These are phyloP conservation scores for Botrytis sinoallii DNA, from an alignment of 2,329 filamentous ascomycete species.

Conservation along the genomic window DNA sequence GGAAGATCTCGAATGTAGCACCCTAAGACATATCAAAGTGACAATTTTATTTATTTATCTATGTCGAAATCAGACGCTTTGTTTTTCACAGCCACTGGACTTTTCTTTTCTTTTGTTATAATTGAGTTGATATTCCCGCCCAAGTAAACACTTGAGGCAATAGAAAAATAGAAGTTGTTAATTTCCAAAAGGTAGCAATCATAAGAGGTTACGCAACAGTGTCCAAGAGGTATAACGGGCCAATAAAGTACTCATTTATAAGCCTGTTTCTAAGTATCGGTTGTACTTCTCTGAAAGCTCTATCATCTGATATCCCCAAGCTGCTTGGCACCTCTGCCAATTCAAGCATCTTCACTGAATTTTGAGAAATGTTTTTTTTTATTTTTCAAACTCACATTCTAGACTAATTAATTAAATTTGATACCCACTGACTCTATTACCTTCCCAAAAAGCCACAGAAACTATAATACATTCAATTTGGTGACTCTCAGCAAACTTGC, in stretches of 20 bases:
- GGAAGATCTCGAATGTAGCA: too few species aligned
- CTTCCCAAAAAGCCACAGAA: constrained; percentile 2
- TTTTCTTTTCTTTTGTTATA: neutral
- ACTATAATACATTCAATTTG: constrained; percentile 10
- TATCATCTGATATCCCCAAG: neutral
- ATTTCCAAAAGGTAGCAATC: neutral
- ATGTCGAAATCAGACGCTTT: neutral
- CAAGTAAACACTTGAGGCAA: neutral
- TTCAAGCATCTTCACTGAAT: neutral
- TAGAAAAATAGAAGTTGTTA: neutral
- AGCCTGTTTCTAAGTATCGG: neutral
- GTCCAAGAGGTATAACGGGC: neutral
- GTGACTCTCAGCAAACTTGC: constrained; percentile 11
- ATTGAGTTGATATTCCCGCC: neutral
- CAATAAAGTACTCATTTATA: neutral
- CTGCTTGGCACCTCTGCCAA: neutral
- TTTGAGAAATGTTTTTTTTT: neutral
- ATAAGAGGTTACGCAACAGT: too few species aligned
- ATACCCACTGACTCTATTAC: neutral
- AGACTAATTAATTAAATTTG: constrained; percentile 6
- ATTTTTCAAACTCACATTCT: neutral
- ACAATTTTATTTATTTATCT: neutral
- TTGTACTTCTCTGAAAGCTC: neutral
- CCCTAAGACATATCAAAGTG: neutral
- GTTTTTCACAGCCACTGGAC: neutral